These are phyloP conservation scores for Amyloporia xantha DNA, from an alignment of 768 basidiomycete species.

Conservation along the genomic window DNA sequence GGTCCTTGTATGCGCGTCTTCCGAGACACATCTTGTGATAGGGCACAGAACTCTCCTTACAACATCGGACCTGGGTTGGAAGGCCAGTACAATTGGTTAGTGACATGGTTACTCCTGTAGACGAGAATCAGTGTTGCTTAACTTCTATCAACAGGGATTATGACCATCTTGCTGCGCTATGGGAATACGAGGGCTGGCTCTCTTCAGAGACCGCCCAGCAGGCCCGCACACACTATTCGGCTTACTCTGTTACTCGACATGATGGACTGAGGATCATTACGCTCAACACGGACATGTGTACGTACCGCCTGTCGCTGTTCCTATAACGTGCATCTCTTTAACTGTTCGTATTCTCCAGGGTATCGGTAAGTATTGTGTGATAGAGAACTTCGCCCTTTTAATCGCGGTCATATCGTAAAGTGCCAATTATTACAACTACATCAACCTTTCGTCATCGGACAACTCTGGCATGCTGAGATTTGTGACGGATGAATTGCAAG, in stretches of 20 bases:
- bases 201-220: slow-evolving; percentile 45
- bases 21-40: slow-evolving; percentile 10
- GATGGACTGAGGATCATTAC: slow-evolving; percentile 70
- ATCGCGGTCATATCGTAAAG: slow-evolving; percentile 24
- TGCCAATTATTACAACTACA: slow-evolving; percentile 70
- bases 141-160: slow-evolving; percentile 54
- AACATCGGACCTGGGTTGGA: slow-evolving; percentile 48
- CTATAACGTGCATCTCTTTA: not conserved
- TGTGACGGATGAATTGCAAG: slow-evolving; percentile 72
- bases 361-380: no score
- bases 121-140: no score
- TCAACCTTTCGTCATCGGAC: slow-evolving; percentile 66
- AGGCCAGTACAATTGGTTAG: slow-evolving; percentile 60
- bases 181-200: slow-evolving; percentile 69
- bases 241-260: slow-evolving; percentile 58
- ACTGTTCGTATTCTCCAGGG: slow-evolving; percentile 3
- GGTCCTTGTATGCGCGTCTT: not conserved
- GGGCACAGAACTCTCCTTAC: slow-evolving; percentile 57
- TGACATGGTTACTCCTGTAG: not conserved
- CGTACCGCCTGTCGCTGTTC: slow-evolving; percentile 23
- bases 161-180: slow-evolving; percentile 63
- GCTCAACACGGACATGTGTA: slow-evolving; percentile 73
- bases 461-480: slow-evolving; percentile 72
- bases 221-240: slow-evolving; percentile 66
- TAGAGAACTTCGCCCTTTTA: slow-evolving; percentile 27